phyloP scores from a whole-genome alignment of 495 filamentous ascomycete species.

The Penicillium maclennaniae region DNA sequence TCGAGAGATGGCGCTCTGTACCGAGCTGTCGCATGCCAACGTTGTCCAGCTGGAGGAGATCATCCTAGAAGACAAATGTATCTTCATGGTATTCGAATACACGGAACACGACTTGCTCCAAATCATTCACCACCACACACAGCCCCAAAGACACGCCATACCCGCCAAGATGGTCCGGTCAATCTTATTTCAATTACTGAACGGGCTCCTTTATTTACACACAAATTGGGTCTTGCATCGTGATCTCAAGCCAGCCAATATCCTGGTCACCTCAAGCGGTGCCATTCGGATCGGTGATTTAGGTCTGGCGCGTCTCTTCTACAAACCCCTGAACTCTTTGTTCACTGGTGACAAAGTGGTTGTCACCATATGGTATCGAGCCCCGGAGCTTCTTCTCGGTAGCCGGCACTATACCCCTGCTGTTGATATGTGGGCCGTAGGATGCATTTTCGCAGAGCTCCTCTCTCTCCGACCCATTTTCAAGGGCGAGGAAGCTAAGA shows the following conservation, averaged over 20 bases:
- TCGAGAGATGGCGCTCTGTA: constrained; percentile 97
- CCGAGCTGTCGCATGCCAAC: constrained; percentile 84
- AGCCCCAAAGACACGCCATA: constrained; percentile 80
- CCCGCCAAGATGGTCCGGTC: constrained; percentile 84
- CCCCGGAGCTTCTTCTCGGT: constrained; percentile 88
- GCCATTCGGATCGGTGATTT: constrained; percentile 93
- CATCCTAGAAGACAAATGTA: constrained; percentile 97
- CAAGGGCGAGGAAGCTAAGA: constrained; percentile 98
- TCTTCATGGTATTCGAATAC: constrained; percentile 99
- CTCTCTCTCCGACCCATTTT: constrained; percentile 91
- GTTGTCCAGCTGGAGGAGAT: constrained; percentile 92
- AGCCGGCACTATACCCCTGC: constrained; percentile 92
- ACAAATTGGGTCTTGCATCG: constrained; percentile 96
- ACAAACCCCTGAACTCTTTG: constrained; percentile 85
- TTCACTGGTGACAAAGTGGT: constrained; percentile 97
- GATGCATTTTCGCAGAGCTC: constrained; percentile 96
- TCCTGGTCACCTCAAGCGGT: constrained; percentile 89
- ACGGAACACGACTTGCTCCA: constrained; percentile 95
- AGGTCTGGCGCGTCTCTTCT: constrained; percentile 85
- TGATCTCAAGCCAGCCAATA: constrained; percentile 96
- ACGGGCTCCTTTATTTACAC: constrained; percentile 91
- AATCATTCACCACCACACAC: constrained; percentile 97
- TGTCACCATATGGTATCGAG: constrained; percentile 99
- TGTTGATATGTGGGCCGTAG: constrained; percentile 95
- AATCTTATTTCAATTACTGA: constrained; percentile 90